Evolutionary conservation across 2,329 filamentous ascomycete genomes (phyloP), one percentile per base, ranked within the genome.

Genomic region (Aspergillus quadrilineatus): DNA sequence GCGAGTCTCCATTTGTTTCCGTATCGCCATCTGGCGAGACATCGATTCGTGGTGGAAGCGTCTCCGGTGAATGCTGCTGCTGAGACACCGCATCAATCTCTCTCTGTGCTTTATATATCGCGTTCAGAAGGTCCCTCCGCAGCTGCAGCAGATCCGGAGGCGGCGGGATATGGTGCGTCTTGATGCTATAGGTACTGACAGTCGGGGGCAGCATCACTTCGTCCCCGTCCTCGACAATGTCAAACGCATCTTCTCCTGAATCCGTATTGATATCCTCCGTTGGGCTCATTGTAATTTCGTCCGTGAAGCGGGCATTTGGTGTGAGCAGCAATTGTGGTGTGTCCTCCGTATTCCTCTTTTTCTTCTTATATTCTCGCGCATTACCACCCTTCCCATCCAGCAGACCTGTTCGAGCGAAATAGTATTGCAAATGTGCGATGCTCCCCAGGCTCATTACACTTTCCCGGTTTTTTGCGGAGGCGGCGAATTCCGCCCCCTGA

Each of bases 371-470:
- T 71, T 88, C 89, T 67, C 89, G 89, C 22, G 89, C 88, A 72
- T 95, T 89, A 53, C 86, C 94, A 36, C 92, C 93, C 72, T 97
- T 97, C 55, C 93, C 92, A 69, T 99, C 94, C 50, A 99, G 78
- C 61, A 99, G 77, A 5, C 94, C 94, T 0, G 94, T 99, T 58
- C 94, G 83, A 36, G 94, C 93, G 77, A 99, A 99, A 76, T 97
- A 99, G 77, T 97, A 96, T 75, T 99, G 94, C 69, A 99, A 80
- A 77, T 99, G 94, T 55, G 92, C 91, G 67, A 99, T 99, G 74
- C 92, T 97, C 53, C 94, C 94, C 60, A 99, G 77, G 69, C 91
- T 96, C 85, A 97, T 88, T 63, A 99, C 94, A 70, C 92, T 97
- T 73, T 99, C 93, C 61, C 94, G 84, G 50, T 91, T 91, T 69